phyloP scores from a whole-genome alignment of 345 rosid genomes.

The Citrus trifoliata region DNA sequence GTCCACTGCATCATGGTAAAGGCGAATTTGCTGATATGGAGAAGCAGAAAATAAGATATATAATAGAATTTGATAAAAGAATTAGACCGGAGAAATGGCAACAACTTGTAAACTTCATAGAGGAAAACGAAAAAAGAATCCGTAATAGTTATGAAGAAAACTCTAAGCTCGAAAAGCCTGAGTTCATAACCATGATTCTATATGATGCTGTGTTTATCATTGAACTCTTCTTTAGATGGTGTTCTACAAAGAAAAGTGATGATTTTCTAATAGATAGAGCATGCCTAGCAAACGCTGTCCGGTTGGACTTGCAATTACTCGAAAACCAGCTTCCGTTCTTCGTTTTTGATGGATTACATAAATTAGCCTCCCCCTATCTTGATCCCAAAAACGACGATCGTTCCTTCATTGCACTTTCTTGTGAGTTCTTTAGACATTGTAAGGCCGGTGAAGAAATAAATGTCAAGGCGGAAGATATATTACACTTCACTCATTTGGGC shows the following conservation, averaged over 20 bases:
- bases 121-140: neutral
- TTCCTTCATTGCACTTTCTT: too few relatives aligned
- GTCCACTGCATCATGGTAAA: neutral
- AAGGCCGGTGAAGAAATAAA: accelerated
- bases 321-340: neutral
- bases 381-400: accelerated
- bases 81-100: neutral
- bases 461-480: neutral
- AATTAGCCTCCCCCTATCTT: neutral
- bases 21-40: neutral
- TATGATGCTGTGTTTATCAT: neutral
- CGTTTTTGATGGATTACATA: neutral
- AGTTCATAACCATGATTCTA: too few relatives aligned
- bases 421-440: too few relatives aligned
- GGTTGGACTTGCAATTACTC: neutral
- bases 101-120: neutral
- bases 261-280: neutral
- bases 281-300: neutral
- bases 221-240: neutral
- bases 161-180: neutral
- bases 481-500: neutral
- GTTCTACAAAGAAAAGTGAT: too few relatives aligned
- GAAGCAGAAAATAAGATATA: neutral
- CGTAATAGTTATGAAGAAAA: neutral
- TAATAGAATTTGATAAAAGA: neutral